These are phyloP conservation scores for Albatrellus ellisii DNA, from an alignment of 768 basidiomycete genomes.

Conservation along the genomic window DNA sequence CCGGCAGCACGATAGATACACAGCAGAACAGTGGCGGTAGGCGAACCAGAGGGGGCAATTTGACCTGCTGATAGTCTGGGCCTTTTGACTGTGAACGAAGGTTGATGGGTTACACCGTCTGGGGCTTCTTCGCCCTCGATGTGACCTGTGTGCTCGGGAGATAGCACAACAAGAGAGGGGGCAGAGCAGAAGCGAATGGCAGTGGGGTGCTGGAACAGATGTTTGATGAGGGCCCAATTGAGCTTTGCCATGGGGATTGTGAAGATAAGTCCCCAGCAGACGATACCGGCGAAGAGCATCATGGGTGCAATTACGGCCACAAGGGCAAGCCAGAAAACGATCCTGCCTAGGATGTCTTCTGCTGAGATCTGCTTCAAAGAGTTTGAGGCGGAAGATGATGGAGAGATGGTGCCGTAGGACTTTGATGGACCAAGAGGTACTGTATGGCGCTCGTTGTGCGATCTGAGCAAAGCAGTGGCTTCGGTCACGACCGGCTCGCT, in stretches of 20 bases:
- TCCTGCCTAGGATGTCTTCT: conserved; percentile 48
- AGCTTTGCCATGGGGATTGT: conserved; percentile 98
- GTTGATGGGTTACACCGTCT: conserved; percentile 16
- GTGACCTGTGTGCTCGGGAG: conserved; percentile 17
- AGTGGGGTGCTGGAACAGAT: conserved; percentile 68
- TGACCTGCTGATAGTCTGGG: conserved; percentile 78
- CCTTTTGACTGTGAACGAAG: conserved; percentile 54
- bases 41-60: conserved; percentile 72
- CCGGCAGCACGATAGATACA: conserved; percentile 92
- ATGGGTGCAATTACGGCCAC: conserved; percentile 73
- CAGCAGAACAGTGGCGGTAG: conserved; percentile 76
- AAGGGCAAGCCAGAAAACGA: conserved; percentile 76
- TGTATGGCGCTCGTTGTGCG: too few relatives aligned
- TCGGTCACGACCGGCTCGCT: too few relatives aligned
- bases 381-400: conserved; percentile 18
- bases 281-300: conserved; percentile 73
- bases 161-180: conserved; percentile 39
- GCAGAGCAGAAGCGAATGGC: conserved; percentile 89
- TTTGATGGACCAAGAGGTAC: conserved; percentile 30
- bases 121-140: too few relatives aligned
- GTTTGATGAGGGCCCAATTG: conserved; percentile 85
- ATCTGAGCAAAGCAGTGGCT: too few relatives aligned
- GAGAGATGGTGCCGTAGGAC: conserved; percentile 54
- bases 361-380: conserved; percentile 12
- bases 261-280: conserved; percentile 93